Conservation (phyloP, 2,329 filamentous ascomycete species). For the Beauveria sp. region DNA sequence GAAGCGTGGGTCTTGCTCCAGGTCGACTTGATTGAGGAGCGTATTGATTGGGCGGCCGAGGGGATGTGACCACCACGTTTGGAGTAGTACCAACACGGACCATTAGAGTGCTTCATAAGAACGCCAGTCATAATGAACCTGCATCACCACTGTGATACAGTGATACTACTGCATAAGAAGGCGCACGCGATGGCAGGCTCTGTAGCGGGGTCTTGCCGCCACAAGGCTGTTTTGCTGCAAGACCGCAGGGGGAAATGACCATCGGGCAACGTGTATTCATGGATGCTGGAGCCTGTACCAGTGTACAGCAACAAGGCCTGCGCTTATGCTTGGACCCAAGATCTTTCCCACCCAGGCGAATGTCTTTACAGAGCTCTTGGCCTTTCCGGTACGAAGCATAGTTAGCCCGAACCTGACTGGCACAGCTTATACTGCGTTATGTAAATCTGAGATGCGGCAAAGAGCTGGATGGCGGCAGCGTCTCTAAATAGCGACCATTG, state of each 20-base stretch:
- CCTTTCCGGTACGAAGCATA: background rate
- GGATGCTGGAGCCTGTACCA: background rate
- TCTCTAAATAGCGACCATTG: no score
- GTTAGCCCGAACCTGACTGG: background rate
- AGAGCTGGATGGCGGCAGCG: no score
- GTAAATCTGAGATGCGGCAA: background rate
- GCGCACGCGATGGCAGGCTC: background rate
- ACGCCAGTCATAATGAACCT: slow-evolving; percentile 4
- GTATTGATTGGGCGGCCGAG: slow-evolving; percentile 3
- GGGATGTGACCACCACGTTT: background rate
- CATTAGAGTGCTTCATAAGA: background rate
- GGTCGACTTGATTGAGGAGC: background rate
- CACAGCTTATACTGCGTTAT: background rate
- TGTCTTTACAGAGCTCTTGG: background rate
- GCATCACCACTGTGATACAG: background rate
- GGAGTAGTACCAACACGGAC: background rate
- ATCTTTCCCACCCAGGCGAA: background rate
- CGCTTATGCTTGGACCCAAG: background rate
- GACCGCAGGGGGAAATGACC: background rate
- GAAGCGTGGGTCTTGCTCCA: slow-evolving; percentile 6
- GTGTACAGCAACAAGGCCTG: background rate
- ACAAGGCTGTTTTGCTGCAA: background rate
- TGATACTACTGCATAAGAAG: background rate
- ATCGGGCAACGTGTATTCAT: background rate
- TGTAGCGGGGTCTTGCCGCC: background rate